phyloP scores from a whole-genome alignment of 768 basidiomycete genomes.

The Russula sp. region DNA sequence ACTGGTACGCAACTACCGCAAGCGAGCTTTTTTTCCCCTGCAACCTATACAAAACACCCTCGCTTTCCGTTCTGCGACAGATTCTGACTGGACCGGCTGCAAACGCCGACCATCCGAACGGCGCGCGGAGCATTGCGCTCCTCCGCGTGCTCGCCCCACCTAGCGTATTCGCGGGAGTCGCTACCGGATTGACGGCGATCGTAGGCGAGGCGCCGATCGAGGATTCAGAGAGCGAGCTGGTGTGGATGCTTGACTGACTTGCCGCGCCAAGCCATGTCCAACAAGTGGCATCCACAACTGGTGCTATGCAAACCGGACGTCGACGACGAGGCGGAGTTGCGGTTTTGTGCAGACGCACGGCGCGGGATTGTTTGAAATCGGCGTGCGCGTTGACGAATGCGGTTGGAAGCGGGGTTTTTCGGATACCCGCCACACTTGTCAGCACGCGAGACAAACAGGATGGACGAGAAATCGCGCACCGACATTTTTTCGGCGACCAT shows the following conservation, averaged over 20 bases:
- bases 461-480: too few relatives aligned
- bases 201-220: constrained; percentile 35
- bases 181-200: constrained; percentile 41
- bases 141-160: constrained; percentile 38
- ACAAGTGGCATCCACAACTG: too few relatives aligned
- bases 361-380: constrained; percentile 48
- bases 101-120: constrained; percentile 26
- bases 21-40: too few relatives aligned
- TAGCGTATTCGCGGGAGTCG: constrained; percentile 27
- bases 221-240: not conserved
- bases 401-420: constrained; percentile 28
- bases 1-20: constrained; percentile 36
- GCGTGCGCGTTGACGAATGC: constrained; percentile 33
- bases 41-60: not conserved
- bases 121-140: constrained; percentile 42
- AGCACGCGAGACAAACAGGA: too few relatives aligned
- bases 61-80: not conserved
- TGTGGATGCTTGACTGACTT: too few relatives aligned
- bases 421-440: too few relatives aligned
- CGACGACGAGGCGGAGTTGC: constrained; percentile 30
- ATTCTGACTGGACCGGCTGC: not conserved
- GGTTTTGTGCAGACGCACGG: too few relatives aligned
- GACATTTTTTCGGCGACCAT: too few relatives aligned
- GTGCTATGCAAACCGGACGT: constrained; percentile 31
- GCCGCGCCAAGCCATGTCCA: too few relatives aligned